Conservation (phyloP, 1,139 yeast genomes). For the Suhomyces chickasaworum region DNA sequence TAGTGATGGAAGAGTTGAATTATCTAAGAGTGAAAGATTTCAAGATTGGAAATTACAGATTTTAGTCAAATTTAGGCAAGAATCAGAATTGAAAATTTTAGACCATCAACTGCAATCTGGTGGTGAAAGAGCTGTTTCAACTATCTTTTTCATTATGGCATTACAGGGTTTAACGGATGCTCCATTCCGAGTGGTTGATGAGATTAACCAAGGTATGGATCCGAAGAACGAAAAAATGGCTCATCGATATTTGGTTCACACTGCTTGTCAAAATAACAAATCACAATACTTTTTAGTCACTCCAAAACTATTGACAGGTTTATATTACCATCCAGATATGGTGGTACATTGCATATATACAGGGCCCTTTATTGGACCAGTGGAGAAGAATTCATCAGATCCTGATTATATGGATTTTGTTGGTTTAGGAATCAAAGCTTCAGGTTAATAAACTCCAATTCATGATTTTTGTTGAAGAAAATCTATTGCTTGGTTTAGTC, state of each 20-base stretch:
- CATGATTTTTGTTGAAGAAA: neutral
- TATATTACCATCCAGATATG: slow-evolving; percentile 81
- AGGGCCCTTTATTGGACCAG: slow-evolving; percentile 43
- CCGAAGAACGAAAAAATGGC: slow-evolving; percentile 87
- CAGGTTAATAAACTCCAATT: neutral
- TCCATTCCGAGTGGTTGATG: slow-evolving; percentile 95
- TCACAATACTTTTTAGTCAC: slow-evolving; percentile 89
- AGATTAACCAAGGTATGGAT: slow-evolving; percentile 99
- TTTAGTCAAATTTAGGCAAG: slow-evolving; percentile 81
- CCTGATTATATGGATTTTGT: slow-evolving; percentile 35
- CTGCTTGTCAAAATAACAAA: slow-evolving; percentile 66
- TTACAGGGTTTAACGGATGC: slow-evolving; percentile 88
- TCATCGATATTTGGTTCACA: slow-evolving; percentile 81
- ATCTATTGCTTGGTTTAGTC: slow-evolving; percentile 30
- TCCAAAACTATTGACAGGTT: slow-evolving; percentile 81
- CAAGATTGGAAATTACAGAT: slow-evolving; percentile 85
- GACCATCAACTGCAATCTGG: slow-evolving; percentile 94
- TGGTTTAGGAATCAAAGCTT: slow-evolving; percentile 2
- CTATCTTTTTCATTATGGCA: slow-evolving; percentile 87
- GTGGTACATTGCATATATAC: slow-evolving; percentile 87
- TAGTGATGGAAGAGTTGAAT: slow-evolving; percentile 76
- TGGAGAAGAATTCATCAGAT: slow-evolving; percentile 19
- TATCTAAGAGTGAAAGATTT: slow-evolving; percentile 56
- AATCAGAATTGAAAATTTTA: slow-evolving; percentile 65
- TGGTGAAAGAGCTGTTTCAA: slow-evolving; percentile 95